Base-by-base conservation (phyloP, 352 stramenopile genomes). In the Globisporangium cylindrosporum region DNA sequence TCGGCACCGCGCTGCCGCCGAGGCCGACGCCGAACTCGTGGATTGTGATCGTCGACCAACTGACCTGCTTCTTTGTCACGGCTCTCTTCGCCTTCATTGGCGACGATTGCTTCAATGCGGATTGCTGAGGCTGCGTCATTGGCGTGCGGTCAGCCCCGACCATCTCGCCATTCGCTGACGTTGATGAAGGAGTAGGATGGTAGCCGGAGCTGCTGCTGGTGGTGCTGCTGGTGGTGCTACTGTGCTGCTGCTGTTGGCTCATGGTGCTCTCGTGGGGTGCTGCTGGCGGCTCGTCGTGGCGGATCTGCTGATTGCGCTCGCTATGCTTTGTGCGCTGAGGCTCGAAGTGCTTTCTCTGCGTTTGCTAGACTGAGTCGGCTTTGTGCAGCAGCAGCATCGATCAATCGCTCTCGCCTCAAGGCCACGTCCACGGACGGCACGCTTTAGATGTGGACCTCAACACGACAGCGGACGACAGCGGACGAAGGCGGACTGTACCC, bases 21-120 rank as follows among this genome's bases (percentile, higher is more conserved):
- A 84, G 62, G 4, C 71, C 75, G 27, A 84, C 67, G 38, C 75
- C 77, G 59, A 84, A 84, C 62, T 84, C 77, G 72, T 84, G 69
- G 18, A 84, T 69, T 14, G 77, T 84, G 63, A 82, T 79, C 58
- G 75, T 82, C 15, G 73, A 79, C 75, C 75, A 84, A 12, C 75
- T 66, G 66, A 84, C 64, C 36, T 64, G 71, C 69, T 84, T 84
- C 20, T 60, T 65, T 18, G 18, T n/a, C 27, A 29, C 3, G 22
- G 27, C 18, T 48, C 25, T 55, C 68, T 59, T 74, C 27, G 54
- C n/a, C 20, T 48, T 55, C 10, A 20, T 54, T 18, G 53, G n/a
- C 54, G 54, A 25, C 29, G 20, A 5, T 25, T 59, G 12, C 54
- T 60, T 60, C 48, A 66, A 46, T 0, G 48, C 61, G 32, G 48